phyloP scores from a whole-genome alignment of 1,139 yeast species.

The Wickerhamomyces sp. region DNA sequence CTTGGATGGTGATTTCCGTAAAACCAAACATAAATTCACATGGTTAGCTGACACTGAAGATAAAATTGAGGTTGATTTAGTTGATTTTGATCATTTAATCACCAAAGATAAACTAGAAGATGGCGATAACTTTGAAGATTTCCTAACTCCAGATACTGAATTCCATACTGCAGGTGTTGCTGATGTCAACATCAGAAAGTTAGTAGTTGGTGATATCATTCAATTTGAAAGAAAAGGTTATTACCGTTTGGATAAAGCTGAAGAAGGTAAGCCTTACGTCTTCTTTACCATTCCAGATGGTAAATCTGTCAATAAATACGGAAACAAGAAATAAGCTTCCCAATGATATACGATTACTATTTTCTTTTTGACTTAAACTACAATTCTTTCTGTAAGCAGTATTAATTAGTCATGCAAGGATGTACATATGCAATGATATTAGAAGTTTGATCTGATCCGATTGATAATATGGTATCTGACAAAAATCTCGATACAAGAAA shows the following conservation, averaged over 20 bases:
- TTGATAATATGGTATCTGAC: conserved; percentile 49
- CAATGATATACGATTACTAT: too few species aligned
- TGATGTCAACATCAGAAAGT: conserved; percentile 69
- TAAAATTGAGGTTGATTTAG: conserved; percentile 67
- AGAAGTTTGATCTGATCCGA: conserved; percentile 7
- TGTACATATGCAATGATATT: too few species aligned
- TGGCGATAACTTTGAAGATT: conserved; percentile 91
- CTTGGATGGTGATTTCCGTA: conserved; percentile 95
- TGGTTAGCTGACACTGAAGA: conserved; percentile 89
- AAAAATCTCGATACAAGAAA: conserved; percentile 56
- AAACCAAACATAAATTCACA: conserved; percentile 90
- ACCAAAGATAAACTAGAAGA: conserved; percentile 95
- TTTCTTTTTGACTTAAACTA: too few species aligned
- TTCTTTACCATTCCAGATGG: conserved; percentile 98
- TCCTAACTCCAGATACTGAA: conserved; percentile 83
- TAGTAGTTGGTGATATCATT: conserved; percentile 82
- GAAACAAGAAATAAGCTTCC: conserved; percentile 49
- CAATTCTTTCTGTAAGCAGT: too few species aligned
- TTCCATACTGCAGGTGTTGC: conserved; percentile 78
- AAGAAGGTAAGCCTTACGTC: conserved; percentile 60
- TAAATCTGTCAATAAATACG: conserved; percentile 79
- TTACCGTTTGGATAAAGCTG: conserved; percentile 73
- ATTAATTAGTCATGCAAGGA: too few species aligned
- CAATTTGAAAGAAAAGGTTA: conserved; percentile 98
- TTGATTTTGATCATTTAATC: conserved; percentile 93